Conservation (phyloP, 176 grass and related monocot species). For the Miscanthus lutarioriparius region DNA sequence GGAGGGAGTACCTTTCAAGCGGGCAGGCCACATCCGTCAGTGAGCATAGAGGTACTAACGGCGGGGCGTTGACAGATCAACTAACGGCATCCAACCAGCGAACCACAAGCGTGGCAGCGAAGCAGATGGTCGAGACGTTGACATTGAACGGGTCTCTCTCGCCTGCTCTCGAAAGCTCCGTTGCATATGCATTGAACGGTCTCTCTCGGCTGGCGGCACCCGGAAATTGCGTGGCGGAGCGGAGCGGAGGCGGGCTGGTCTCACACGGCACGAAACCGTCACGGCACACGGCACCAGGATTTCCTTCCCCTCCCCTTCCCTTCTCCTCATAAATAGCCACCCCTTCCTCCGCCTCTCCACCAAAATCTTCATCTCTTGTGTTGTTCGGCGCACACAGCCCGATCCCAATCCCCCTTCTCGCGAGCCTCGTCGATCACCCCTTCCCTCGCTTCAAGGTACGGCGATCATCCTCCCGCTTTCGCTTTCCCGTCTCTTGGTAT, state of each 20-base stretch:
- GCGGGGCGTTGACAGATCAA: not conserved
- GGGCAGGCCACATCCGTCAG: no score
- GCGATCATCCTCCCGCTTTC: not conserved
- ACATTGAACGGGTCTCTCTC: no score
- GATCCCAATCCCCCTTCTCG: not conserved
- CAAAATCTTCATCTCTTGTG: not conserved
- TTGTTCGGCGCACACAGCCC: not conserved
- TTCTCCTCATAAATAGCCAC: constrained; percentile 11
- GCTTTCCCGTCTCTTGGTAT: not conserved
- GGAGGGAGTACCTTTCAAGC: no score
- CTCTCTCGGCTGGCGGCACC: not conserved
- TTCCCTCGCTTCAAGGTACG: constrained; percentile 29
- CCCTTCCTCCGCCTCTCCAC: not conserved
- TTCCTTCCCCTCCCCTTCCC: not conserved
- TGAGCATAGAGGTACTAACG: no score
- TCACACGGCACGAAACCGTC: constrained; percentile 29
- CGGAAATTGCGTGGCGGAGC: not conserved
- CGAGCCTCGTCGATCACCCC: constrained; percentile 1
- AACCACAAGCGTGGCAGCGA: not conserved
- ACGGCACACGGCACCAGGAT: constrained; percentile 19
- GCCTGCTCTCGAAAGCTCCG: no score
- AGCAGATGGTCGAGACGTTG: no score
- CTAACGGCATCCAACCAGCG: not conserved
- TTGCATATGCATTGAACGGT: no score
- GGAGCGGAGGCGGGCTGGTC: not conserved